Conservation (phyloP, 257 asterid species). For the Solanum microdontum region DNA sequence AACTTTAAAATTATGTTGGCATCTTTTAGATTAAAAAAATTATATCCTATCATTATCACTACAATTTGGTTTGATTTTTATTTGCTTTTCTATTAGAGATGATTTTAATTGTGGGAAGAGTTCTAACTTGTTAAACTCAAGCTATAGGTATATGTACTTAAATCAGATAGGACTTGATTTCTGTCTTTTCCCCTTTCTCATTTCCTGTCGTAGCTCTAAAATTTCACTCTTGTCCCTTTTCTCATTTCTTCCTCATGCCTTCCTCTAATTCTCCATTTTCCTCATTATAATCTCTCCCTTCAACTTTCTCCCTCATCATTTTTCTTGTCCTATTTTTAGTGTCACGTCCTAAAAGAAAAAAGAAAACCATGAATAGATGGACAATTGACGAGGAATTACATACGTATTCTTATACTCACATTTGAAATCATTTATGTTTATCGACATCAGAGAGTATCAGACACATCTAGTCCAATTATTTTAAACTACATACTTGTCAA, state of each 20-base stretch:
- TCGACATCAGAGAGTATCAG: neutral
- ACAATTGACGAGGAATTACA: neutral
- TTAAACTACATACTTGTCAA: neutral
- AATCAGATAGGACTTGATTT: neutral
- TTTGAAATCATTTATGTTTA: neutral
- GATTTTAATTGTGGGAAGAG: neutral
- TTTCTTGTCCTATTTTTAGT: neutral
- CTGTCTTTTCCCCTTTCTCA: neutral
- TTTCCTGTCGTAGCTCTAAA: neutral
- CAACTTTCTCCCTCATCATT: neutral
- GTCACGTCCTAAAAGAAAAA: neutral
- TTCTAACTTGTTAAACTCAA: neutral
- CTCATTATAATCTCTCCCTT: neutral
- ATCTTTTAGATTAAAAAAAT: neutral
- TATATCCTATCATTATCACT: neutral
- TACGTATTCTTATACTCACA: neutral
- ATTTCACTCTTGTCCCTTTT: neutral
- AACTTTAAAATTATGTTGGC: neutral
- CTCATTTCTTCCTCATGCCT: neutral
- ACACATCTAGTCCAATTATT: neutral
- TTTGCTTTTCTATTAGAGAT: neutral
- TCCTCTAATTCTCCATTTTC: neutral
- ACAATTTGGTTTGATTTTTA: neutral
- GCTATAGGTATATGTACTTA: neutral
- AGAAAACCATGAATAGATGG: neutral